Conservation (phyloP, 257 asterid species). For the Gardenia jasminoides region DNA sequence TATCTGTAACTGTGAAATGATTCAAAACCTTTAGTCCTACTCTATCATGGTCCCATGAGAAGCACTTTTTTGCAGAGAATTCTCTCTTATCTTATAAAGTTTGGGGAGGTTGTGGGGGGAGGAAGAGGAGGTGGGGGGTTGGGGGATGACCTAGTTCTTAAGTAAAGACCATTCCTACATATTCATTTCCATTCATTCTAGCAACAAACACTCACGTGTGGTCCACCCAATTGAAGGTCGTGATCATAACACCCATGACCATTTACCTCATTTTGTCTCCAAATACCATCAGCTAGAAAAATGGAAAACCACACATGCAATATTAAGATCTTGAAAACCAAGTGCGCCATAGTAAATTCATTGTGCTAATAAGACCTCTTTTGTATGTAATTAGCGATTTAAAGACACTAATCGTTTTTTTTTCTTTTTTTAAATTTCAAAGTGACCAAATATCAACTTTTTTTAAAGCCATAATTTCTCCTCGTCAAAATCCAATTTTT, state of each 20-base stretch:
- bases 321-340: neutral
- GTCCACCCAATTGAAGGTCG: constrained; percentile 38
- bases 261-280: constrained; percentile 6
- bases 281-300: neutral
- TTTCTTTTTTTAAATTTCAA: neutral
- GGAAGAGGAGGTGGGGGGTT: neutral
- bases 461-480: constrained; percentile 58
- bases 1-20: constrained; percentile 1
- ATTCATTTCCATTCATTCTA: constrained; percentile 31
- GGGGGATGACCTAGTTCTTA: constrained; percentile 52
- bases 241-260: constrained; percentile 26
- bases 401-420: constrained; percentile 9
- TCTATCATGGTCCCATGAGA: constrained; percentile 28
- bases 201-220: constrained; percentile 47
- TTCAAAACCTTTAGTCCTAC: constrained; percentile 13
- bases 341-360: constrained; percentile 13
- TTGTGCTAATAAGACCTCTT: too few species aligned
- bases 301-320: neutral
- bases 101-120: neutral
- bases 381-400: neutral
- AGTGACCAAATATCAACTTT: constrained; percentile 29
- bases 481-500: constrained; percentile 65
- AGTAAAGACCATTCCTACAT: constrained; percentile 45
- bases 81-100: neutral
- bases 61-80: constrained; percentile 22